A percentile compares a stretch with the other conserved stretches of the same genome.
phyloP scores from a whole-genome alignment of 2,329 filamentous ascomycete genomes.

The Leptographium lundbergii region DNA sequence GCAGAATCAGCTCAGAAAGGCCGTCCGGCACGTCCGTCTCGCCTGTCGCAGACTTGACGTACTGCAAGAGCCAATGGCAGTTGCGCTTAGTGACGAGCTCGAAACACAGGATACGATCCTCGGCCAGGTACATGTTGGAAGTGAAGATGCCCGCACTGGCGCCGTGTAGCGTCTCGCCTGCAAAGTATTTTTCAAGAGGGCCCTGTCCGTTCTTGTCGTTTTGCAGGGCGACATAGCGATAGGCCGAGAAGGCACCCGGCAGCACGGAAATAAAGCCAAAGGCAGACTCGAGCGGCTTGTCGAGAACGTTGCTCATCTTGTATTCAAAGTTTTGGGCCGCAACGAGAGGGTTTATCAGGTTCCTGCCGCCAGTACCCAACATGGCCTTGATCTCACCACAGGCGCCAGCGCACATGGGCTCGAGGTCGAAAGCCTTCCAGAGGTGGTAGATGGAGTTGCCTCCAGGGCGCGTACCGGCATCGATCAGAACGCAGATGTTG shows the following conservation, averaged over 20 bases:
- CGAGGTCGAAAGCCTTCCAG: conserved; percentile 96
- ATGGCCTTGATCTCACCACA: conserved; percentile 99
- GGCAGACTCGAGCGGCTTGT: conserved; percentile 92
- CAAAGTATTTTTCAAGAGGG: conserved; percentile 91
- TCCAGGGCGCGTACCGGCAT: conserved; percentile 90
- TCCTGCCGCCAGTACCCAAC: conserved; percentile 72
- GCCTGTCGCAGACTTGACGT: conserved; percentile 93
- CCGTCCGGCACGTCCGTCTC: conserved; percentile 95
- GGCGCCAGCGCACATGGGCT: conserved; percentile 93
- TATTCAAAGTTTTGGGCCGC: conserved; percentile 99
- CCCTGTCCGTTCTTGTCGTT: conserved; percentile 94
- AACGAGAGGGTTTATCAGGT: conserved; percentile 83
- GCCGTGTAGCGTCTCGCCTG: conserved; percentile 90
- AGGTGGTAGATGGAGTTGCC: conserved; percentile 93
- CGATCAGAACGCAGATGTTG: conserved; percentile 91
- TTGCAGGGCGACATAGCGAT: conserved; percentile 85
- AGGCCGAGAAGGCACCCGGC: conserved; percentile 96
- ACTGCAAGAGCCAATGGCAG: conserved; percentile 93
- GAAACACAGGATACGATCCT: conserved; percentile 98
- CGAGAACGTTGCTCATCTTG: conserved; percentile 99
- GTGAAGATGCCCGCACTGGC: conserved; percentile 92
- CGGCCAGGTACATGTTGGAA: conserved; percentile 97
- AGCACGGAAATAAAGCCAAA: conserved; percentile 97
- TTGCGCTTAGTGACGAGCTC: conserved; percentile 96
- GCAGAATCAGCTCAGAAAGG: conserved; percentile 88